Base-by-base conservation (phyloP, 2,329 filamentous ascomycete genomes). In the Trichoderma oligosporum region DNA sequence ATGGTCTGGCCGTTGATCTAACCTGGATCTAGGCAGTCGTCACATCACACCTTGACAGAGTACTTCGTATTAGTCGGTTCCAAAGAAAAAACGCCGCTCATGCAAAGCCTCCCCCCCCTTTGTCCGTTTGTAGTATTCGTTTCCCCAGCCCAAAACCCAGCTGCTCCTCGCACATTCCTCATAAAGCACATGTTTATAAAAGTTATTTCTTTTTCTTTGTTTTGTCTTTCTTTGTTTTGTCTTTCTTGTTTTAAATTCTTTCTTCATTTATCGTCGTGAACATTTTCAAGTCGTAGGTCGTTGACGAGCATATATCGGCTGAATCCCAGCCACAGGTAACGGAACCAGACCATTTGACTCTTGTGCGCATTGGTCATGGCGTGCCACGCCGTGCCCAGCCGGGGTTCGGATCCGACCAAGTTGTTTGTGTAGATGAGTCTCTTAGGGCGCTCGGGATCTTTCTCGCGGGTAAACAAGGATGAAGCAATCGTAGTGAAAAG, bases 291-390 rank as follows among this genome's bases (percentile, higher is more conserved):
- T 67, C 78, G 81, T 73, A 99, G 70, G 70, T 97, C 92, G 73
- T 99, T 99, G 29, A 97, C 82, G 57, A 91, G 82, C 94, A 99
- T 97, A 74, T 97, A 99, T 60, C 94, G 80, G 67, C 91, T 94
- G 57, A 96, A 70, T 0, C 83, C 81, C 68, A 99, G 96, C 91
- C 92, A 99, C 2, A 91, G 90, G 82, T 91, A 97, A 7, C 94
- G 84, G 70, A 97, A 99, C 94, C 94, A 99, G 35, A 89, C 84
- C 94, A 99, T 99, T 80, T 99, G 94, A 72, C 91, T 97, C 74
- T 85, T 79, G 76, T 99, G 94, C 25, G 89, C 93, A 55, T 82
- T 80, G 1, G 89, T 91, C 94, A 99, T 99, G 29, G 94, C 92
- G 55, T 77, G 80, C 76, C 92, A 87, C 7, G 90, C 93, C 27